Evolutionary conservation across 345 rosid species (phyloP).

Genomic region (Mercurialis annua): DNA sequence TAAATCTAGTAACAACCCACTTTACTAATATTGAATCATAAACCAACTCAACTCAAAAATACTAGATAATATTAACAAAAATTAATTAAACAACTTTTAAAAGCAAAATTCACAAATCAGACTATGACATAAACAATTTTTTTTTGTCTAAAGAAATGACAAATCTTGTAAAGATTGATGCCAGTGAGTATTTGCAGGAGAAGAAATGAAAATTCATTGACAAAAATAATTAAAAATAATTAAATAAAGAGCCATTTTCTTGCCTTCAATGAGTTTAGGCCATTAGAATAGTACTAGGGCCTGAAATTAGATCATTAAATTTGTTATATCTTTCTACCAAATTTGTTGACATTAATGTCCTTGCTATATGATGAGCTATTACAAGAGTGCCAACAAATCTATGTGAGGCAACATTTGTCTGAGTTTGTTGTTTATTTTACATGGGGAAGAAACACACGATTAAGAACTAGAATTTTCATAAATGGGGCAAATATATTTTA

Average conservation of each 20-base stretch:
- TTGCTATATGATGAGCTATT: not conserved
- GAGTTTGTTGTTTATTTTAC: not conserved
- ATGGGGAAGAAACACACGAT: too few species aligned
- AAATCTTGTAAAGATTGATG: conserved; percentile 8
- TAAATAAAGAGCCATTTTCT: not conserved
- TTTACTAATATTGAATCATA: conserved; percentile 25
- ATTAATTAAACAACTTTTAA: conserved; percentile 2
- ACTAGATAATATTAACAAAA: conserved; percentile 21
- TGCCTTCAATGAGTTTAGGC: conserved; percentile 8
- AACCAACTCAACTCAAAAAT: conserved; percentile 17
- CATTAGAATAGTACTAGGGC: conserved; percentile 12
- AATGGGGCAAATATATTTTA: not conserved
- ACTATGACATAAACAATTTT: not conserved
- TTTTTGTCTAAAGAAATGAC: not conserved
- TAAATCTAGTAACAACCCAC: conserved; percentile 28
- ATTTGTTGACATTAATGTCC: conserved; percentile 20
- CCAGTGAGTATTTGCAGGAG: conserved; percentile 17
- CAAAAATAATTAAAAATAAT: not conserved
- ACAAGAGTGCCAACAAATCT: conserved; percentile 1
- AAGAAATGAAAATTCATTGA: conserved; percentile 1
- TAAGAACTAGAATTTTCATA: not conserved
- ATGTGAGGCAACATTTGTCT: not conserved
- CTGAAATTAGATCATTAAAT: conserved; percentile 9
- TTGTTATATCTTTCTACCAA: not conserved
- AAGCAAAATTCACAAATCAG: conserved; percentile 10